Evolutionary conservation across 257 asterid species (phyloP), one percentile per base, ranked within the genome.

Genomic region (Jasminum sambac): DNA sequence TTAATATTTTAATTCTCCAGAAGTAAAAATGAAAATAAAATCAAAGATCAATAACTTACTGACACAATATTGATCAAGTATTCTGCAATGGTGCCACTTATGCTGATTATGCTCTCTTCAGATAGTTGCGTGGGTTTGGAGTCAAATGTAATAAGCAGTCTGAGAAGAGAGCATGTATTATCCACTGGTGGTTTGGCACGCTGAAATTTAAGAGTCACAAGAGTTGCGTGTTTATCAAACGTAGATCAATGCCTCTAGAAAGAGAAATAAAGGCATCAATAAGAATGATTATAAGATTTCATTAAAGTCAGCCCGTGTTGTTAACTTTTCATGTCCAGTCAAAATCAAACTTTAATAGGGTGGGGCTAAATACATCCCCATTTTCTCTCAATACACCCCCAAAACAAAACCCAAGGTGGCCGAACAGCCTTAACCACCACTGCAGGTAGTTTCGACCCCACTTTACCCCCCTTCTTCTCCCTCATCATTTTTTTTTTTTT

Each of bases 111-210:
- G 74, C 88, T 84, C 77, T 73, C 76, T 72, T 80, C 88, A 60
- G 91, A 87, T 73, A 92, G 90, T 77, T 80, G 70, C 8, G 95
- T 76, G 52, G 90, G 91, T 44, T 74, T 81, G 24, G 91, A 82
- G 84, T 88, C 93, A 4, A 92, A 84, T 57, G 83, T 65, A 68
- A 78, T 30, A 9, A 90, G 89, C 84, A 90, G 77, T 85, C 96
- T 88, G 67, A 92, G 78, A 44, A 90, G 78, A 38, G 89, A 91
- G 70, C 94, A 87, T 74, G 80, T 82, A 74, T 87, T 92, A 72
- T 87, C 95, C 79, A 84, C 72, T 0, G 96, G 86, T 72, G 68
- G 79, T 73, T 77, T 72, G 39, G 79, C 85, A 71, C 85, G 77
- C 98, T 90, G 86, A 80, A 68, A 57, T 69, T 76, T 43, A 61